A percentile compares a stretch with the other conserved stretches of the same genome.
phyloP scores from a whole-genome alignment of 345 rosid species.

The Physaria fendleri region DNA sequence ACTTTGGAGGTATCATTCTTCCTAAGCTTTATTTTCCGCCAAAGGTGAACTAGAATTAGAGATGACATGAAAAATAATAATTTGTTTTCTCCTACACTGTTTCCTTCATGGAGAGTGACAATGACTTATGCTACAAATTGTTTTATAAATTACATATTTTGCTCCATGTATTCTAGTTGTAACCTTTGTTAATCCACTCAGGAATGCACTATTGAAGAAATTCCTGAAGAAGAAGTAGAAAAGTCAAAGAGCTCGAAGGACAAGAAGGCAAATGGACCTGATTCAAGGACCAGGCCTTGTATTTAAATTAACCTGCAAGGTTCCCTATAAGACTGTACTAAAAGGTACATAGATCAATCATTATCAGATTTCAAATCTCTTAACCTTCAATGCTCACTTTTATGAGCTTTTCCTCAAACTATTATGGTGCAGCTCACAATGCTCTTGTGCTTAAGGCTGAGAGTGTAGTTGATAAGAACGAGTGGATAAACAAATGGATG shows the following conservation, averaged over 20 bases:
- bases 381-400: background rate
- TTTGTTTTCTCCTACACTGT: background rate
- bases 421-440: slow-evolving; percentile 70
- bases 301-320: slow-evolving; percentile 79
- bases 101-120: background rate
- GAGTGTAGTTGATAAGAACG: slow-evolving; percentile 67
- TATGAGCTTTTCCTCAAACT: background rate
- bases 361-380: slow-evolving; percentile 11
- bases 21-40: background rate
- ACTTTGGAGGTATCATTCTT: slow-evolving; percentile 69
- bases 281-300: slow-evolving; percentile 53
- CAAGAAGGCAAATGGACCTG: slow-evolving; percentile 80
- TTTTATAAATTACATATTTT: background rate
- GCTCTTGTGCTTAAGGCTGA: slow-evolving; percentile 85
- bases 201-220: slow-evolving; percentile 91
- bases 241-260: slow-evolving; percentile 78
- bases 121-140: background rate
- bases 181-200: slow-evolving; percentile 23
- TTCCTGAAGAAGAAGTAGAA: slow-evolving; percentile 66
- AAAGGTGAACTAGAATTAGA: background rate
- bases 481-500: no score
- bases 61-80: background rate
- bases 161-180: background rate
- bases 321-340: slow-evolving; percentile 86
- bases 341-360: slow-evolving; percentile 50